These are phyloP conservation scores for Hymenotorrendiella dingleyae DNA, from an alignment of 2,329 filamentous ascomycete genomes.

Conservation along the genomic window DNA sequence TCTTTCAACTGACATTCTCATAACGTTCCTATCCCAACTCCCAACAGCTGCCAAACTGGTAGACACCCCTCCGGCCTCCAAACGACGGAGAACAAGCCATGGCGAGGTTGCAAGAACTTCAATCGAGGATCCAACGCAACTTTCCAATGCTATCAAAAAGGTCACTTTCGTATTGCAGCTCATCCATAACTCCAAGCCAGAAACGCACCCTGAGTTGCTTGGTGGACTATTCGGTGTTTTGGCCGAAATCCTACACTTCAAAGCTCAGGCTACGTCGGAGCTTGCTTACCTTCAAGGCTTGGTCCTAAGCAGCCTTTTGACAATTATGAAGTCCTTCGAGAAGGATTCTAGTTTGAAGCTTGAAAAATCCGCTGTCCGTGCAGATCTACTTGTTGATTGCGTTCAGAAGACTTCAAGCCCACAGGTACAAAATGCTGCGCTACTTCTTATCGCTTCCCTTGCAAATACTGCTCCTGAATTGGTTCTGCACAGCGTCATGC, in stretches of 20 bases:
- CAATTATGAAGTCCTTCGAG: constrained; percentile 76
- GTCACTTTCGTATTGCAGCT: constrained; percentile 85
- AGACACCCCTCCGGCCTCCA: constrained; percentile 66
- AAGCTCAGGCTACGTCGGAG: constrained; percentile 74
- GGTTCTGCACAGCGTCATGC: constrained; percentile 96
- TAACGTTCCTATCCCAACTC: constrained; percentile 66
- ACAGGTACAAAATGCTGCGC: constrained; percentile 86
- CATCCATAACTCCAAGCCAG: constrained; percentile 73
- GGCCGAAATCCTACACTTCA: constrained; percentile 81
- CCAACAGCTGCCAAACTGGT: constrained; percentile 69
- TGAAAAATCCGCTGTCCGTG: constrained; percentile 73
- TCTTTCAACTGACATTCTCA: constrained; percentile 67
- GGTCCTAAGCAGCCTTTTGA: constrained; percentile 72
- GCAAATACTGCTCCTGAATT: constrained; percentile 84
- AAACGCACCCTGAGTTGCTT: constrained; percentile 69
- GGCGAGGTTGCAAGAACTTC: constrained; percentile 58
- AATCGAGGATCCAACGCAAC: constrained; percentile 57
- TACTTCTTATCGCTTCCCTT: constrained; percentile 80
- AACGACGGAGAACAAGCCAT: constrained; percentile 73
- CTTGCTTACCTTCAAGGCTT: constrained; percentile 86
- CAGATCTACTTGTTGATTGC: constrained; percentile 88
- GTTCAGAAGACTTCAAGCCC: constrained; percentile 87
- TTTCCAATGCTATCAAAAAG: constrained; percentile 63
- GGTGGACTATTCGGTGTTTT: constrained; percentile 76
- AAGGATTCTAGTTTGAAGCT: constrained; percentile 55